Percentiles rank a stretch among this genome's conserved stretches.
Conservation (phyloP, 2,329 filamentous ascomycete genomes). For the Trichocomaceae sp. region DNA sequence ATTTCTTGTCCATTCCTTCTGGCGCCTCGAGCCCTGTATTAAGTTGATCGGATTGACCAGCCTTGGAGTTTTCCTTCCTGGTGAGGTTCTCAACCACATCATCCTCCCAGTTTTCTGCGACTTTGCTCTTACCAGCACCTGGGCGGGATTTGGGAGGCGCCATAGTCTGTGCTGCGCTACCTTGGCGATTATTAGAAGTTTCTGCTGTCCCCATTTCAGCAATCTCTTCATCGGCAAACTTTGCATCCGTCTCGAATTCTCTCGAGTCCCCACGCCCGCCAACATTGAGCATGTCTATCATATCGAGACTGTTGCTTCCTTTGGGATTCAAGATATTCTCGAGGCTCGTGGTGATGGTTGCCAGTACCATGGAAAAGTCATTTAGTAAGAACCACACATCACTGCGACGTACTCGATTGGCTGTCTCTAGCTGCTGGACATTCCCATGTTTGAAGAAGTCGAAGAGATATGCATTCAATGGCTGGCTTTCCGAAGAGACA, state of each 20-base stretch:
- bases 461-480: constrained; percentile 48
- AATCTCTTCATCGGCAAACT: background rate
- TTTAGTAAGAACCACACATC: constrained; percentile 36
- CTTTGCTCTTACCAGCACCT: constrained; percentile 21
- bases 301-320: background rate
- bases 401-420: constrained; percentile 59
- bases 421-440: constrained; percentile 51
- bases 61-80: background rate
- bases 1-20: too few species aligned
- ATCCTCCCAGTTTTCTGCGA: constrained; percentile 3
- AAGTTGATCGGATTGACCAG: background rate
- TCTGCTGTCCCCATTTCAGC: background rate
- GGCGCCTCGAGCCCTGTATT: too few species aligned
- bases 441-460: constrained; percentile 74
- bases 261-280: background rate
- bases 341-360: background rate
- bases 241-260: background rate
- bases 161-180: too few species aligned
- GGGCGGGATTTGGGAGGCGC: constrained; percentile 6
- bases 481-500: constrained; percentile 49
- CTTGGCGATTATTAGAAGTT: too few species aligned
- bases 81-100: background rate
- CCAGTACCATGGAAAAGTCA: constrained; percentile 5
- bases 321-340: background rate
- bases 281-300: background rate